Evolutionary conservation across 192 early-diverging fungal genomes (phyloP).

Genomic region (Fimicolochytrium jonesii): DNA sequence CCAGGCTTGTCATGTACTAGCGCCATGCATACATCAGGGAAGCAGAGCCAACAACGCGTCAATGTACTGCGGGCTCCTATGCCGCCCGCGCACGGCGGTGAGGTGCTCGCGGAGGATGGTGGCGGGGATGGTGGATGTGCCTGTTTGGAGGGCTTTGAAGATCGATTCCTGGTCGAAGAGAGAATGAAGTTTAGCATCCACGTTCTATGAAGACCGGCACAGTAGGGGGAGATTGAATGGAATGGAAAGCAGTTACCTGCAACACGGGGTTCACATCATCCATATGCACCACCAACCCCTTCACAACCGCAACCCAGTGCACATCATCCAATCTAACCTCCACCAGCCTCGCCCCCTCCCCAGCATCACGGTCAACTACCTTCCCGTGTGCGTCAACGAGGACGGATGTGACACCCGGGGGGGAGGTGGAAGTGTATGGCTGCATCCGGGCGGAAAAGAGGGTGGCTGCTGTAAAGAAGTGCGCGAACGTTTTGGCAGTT

Average conservation of each 20-base stretch:
- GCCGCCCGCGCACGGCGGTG: constrained; percentile 2
- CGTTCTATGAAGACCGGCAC: neutral
- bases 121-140: neutral
- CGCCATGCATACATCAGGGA: too few species aligned
- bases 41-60: constrained; percentile 11
- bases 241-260: constrained; percentile 25
- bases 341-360: constrained; percentile 14
- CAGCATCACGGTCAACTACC: neutral
- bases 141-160: constrained; percentile 15
- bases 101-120: constrained; percentile 12
- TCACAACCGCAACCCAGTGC: constrained; percentile 48
- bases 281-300: constrained; percentile 52
- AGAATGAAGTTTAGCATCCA: neutral
- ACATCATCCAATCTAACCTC: constrained; percentile 46
- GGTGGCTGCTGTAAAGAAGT: constrained; percentile 26
- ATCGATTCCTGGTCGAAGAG: constrained; percentile 22
- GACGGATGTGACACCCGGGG: constrained; percentile 10
- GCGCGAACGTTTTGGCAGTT: constrained; percentile 14
- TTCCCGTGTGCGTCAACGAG: constrained; percentile 9
- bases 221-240: neutral
- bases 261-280: constrained; percentile 48
- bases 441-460: constrained; percentile 21
- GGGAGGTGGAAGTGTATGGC: neutral
- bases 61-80: constrained; percentile 16
- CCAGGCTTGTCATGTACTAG: too few species aligned